phyloP scores from a whole-genome alignment of 768 basidiomycete species.

The Pleurotus platypus region DNA sequence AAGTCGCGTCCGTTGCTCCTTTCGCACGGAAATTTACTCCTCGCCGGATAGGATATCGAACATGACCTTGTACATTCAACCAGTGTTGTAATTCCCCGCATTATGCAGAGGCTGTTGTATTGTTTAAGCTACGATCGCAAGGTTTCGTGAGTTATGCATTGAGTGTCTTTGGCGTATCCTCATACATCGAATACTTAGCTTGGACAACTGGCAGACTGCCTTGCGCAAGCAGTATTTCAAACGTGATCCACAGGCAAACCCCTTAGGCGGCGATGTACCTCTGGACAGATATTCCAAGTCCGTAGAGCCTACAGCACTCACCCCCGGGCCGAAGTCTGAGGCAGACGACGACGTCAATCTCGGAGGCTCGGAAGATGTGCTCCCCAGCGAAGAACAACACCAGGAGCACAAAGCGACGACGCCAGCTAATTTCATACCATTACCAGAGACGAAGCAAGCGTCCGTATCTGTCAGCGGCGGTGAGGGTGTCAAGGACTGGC shows the following conservation, averaged over 20 bases:
- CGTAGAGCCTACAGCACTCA: slow-evolving; percentile 16
- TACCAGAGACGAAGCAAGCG: slow-evolving; percentile 13
- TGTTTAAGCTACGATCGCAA: slow-evolving; percentile 80
- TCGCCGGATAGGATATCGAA: slow-evolving; percentile 63
- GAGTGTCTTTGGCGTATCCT: neutral
- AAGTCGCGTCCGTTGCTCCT: slow-evolving; percentile 19
- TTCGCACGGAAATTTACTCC: slow-evolving; percentile 6
- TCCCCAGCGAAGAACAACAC: neutral
- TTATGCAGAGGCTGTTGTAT: slow-evolving; percentile 73
- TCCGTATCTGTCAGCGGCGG: slow-evolving; percentile 16
- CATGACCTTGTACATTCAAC: slow-evolving; percentile 65
- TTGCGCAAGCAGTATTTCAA: slow-evolving; percentile 76
- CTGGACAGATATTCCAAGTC: slow-evolving; percentile 16
- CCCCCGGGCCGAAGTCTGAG: slow-evolving; percentile 21
- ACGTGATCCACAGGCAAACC: slow-evolving; percentile 67
- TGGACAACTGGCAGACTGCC: slow-evolving; percentile 75
- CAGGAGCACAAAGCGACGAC: neutral
- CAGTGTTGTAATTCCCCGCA: slow-evolving; percentile 57
- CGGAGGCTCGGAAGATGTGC: neutral
- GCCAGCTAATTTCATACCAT: slow-evolving; percentile 4
- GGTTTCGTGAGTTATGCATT: slow-evolving; percentile 52
- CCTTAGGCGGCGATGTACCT: slow-evolving; percentile 61
- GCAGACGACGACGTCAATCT: slow-evolving; percentile 18
- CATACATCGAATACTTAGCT: slow-evolving; percentile 32
- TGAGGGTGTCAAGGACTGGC: slow-evolving; percentile 55